Base-by-base conservation (phyloP, 805 yeast genomes). In the Kodamaea jinghongensis region DNA sequence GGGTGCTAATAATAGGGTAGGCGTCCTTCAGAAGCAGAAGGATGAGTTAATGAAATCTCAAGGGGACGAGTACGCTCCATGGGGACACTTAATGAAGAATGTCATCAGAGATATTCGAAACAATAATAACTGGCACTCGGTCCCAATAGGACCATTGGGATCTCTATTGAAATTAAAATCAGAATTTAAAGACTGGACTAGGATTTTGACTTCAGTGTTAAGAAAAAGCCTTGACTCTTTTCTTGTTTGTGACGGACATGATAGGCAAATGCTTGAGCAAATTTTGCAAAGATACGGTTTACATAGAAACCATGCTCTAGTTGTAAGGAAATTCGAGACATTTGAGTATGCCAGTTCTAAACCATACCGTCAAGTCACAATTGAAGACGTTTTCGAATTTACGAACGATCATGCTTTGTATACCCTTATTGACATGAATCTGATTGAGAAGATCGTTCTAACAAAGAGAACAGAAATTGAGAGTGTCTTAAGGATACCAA, bases 71-170 rank as follows among this genome's bases (percentile, higher is more conserved):
- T 61, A 65, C 31, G 67, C 71, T 9, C 75, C 81, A 1, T 83
- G 79, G 68, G 83, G 82, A 6, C 45, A 45, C 1, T 61, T 64
- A 4, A 71, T 79, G 54, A 60, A 59, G 6, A 35, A 42, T 2
- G 53, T 82, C 5, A 49, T 81, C 16, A 47, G 53, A 3, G 75
- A 65, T 4, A 73, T 82, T 5, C 47, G 60, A 17, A 49, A 55
- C 2, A 42, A 48, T 14, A 63, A 64, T 10, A 34, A 43, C 6
- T 69, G 72, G 70, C 70, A 69, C 12, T 50, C 58, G 2, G 53
- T 52, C 26, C 95, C 96, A 0, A 58, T 83, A 12, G 98, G 98
- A 0, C 99, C 99, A 0, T 46, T 91, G 2, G 96, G 96, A 1
- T 48, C 69, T 3, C 63, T 64, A 43, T 67, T 88, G 2, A 67